Percentiles rank a stretch among this genome's conserved stretches.
phyloP scores from a whole-genome alignment of 805 yeast genomes.

The Wickerhamiella bombiphila region DNA sequence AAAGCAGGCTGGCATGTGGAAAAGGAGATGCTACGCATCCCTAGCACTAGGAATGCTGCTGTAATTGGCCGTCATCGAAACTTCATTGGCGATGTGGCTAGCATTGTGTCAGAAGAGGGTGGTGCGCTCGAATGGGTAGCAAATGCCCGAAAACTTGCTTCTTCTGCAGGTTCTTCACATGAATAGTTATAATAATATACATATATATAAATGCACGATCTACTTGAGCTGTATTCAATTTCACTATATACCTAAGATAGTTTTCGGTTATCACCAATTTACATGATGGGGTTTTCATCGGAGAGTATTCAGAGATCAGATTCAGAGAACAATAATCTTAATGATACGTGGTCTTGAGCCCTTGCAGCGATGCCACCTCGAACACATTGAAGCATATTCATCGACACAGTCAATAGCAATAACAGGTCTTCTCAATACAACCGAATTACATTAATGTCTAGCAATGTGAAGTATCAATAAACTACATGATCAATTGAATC shows the following conservation, averaged over 20 bases:
- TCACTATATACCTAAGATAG: no score
- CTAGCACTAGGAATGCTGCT: constrained; percentile 89
- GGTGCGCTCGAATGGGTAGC: constrained; percentile 89
- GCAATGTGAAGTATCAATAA: no score
- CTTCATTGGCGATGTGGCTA: constrained; percentile 8
- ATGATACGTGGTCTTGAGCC: no score
- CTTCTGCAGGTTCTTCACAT: neutral
- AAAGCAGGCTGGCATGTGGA: constrained; percentile 73
- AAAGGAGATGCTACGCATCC: constrained; percentile 79
- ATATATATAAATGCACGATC: no score
- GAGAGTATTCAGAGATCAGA: no score
- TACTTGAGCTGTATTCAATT: no score
- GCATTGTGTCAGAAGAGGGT: constrained; percentile 55
- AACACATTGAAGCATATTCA: no score
- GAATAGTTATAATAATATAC: neutral
- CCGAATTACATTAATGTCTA: neutral
- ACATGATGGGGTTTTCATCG: no score
- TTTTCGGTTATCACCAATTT: no score
- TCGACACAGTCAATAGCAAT: neutral
- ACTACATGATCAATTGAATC: no score
- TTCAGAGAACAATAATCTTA: no score
- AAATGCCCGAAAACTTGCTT: constrained; percentile 4
- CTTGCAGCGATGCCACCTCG: no score
- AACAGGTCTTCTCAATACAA: neutral
- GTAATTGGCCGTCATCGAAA: constrained; percentile 49